Percentiles rank a stretch among this genome's conserved stretches.
These are phyloP conservation scores for Pulveroboletus frians DNA, from an alignment of 768 basidiomycete genomes.

Conservation along the genomic window DNA sequence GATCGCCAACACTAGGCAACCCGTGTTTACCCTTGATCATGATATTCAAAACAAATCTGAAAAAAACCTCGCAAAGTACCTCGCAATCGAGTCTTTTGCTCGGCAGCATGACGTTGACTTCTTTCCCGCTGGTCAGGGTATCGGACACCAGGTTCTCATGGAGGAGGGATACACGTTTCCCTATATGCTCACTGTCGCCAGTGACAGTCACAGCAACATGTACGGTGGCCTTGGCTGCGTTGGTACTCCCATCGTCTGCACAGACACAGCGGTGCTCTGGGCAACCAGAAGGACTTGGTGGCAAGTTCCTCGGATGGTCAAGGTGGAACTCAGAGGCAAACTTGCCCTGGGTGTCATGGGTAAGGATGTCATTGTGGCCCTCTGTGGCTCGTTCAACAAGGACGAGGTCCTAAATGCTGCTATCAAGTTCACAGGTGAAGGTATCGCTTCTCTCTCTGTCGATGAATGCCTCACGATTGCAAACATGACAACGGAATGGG, in stretches of 20 bases:
- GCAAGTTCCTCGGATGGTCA: constrained; percentile 97
- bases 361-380: constrained; percentile 96
- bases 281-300: constrained; percentile 99
- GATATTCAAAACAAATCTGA: constrained; percentile 93
- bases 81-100: constrained; percentile 87
- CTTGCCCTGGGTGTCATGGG: constrained; percentile 90
- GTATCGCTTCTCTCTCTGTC: constrained; percentile 68
- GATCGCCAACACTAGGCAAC: constrained; percentile 75
- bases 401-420: constrained; percentile 97
- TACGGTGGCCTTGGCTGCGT: constrained; percentile 97
- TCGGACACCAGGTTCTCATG: constrained; percentile 95
- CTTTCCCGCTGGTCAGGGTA: constrained; percentile 95
- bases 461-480: constrained; percentile 95
- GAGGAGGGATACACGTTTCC: constrained; percentile 99
- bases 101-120: constrained; percentile 84
- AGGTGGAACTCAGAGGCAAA: constrained; percentile 81
- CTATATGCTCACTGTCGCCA: constrained; percentile 89
- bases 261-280: constrained; percentile 94
- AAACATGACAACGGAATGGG: constrained; percentile 99
- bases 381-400: constrained; percentile 92
- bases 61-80: constrained; percentile 91
- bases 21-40: constrained; percentile 96
- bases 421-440: constrained; percentile 92
- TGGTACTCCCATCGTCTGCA: constrained; percentile 95
- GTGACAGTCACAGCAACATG: constrained; percentile 97